Evolutionary conservation across 305 asterid genomes (phyloP).

Genomic region (Fraxinus angustifolia): DNA sequence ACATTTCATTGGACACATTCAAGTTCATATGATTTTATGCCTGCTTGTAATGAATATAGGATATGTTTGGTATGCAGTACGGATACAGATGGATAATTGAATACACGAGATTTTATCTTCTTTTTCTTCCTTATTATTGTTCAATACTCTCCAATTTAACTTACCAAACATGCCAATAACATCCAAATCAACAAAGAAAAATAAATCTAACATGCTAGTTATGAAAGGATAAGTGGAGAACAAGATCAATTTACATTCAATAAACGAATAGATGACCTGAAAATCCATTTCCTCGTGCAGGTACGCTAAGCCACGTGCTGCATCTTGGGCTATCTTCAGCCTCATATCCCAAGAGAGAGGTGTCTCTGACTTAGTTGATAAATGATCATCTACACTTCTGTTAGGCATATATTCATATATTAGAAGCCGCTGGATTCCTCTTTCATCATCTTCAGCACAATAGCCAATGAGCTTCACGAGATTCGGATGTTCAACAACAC

Average conservation of each 20-base stretch:
- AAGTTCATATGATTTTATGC: background rate
- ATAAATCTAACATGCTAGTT: background rate
- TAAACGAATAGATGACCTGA: slow-evolving; percentile 52
- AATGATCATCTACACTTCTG: slow-evolving; percentile 89
- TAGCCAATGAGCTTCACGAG: slow-evolving; percentile 91
- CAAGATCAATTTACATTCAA: background rate
- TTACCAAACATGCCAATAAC: background rate
- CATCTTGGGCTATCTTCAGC: slow-evolving; percentile 80
- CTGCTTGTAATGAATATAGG: background rate
- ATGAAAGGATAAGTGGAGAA: background rate
- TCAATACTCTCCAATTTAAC: background rate
- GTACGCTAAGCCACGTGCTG: slow-evolving; percentile 87
- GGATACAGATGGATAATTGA: background rate
- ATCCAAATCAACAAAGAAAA: background rate
- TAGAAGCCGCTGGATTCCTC: slow-evolving; percentile 94
- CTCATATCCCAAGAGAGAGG: slow-evolving; percentile 85
- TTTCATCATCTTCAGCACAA: slow-evolving; percentile 96
- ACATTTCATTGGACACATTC: background rate
- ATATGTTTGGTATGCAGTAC: background rate
- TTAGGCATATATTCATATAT: slow-evolving; percentile 88
- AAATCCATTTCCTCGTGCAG: slow-evolving; percentile 94
- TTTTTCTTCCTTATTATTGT: background rate
- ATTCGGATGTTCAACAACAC: slow-evolving; percentile 83
- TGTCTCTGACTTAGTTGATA: slow-evolving; percentile 50
- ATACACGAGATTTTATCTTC: background rate